Evolutionary conservation across 1,139 yeast species (phyloP).

Genomic region (Scheffersomyces cryptocercus): DNA sequence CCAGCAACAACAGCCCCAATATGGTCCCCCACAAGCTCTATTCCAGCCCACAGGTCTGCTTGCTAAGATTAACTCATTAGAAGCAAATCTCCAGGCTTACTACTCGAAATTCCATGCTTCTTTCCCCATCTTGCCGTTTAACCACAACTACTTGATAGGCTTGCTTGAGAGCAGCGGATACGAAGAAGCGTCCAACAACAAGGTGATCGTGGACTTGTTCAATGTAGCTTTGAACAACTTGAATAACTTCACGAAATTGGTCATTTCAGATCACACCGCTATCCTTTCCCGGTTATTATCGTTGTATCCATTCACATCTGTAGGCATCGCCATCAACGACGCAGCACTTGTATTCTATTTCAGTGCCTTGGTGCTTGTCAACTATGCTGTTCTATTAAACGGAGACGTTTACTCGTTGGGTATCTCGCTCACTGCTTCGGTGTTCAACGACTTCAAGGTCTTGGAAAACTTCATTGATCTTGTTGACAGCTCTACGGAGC

Average conservation of each 20-base stretch:
- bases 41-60: too few species aligned
- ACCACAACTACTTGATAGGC: conserved; percentile 34
- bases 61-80: conserved; percentile 13
- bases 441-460: conserved; percentile 61
- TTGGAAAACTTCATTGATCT: conserved; percentile 36
- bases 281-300: conserved; percentile 44
- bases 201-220: conserved; percentile 50
- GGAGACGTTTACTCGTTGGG: conserved; percentile 62
- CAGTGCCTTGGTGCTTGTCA: conserved; percentile 50
- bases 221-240: conserved; percentile 51
- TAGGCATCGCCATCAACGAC: conserved; percentile 25
- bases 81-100: conserved; percentile 35
- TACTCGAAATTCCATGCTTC: conserved; percentile 54
- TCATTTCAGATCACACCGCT: conserved; percentile 31
- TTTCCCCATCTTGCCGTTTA: conserved; percentile 60
- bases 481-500: conserved; percentile 16
- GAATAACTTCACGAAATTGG: conserved; percentile 34
- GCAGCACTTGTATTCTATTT: conserved; percentile 40
- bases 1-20: background rate
- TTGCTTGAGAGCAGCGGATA: conserved; percentile 16
- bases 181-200: conserved; percentile 33
- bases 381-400: conserved; percentile 56
- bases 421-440: conserved; percentile 51
- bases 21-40: background rate
- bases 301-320: conserved; percentile 42